phyloP scores from a whole-genome alignment of 2,329 filamentous ascomycete genomes.

The Epicoccum nigrum region DNA sequence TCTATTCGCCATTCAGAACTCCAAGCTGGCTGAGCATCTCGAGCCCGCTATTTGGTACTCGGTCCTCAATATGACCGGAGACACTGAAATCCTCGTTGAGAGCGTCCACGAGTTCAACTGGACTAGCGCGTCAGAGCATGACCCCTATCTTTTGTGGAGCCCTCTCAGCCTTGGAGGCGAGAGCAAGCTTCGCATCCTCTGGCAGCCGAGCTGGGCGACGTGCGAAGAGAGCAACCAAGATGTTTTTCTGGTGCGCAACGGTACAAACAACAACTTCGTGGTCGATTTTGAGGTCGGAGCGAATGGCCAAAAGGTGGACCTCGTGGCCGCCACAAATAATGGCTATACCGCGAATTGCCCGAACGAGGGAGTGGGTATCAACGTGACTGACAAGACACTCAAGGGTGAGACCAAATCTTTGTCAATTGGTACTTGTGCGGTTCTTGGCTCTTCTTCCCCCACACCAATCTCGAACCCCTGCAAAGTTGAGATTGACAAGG shows the following conservation, averaged over 20 bases:
- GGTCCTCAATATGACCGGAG: conserved; percentile 3
- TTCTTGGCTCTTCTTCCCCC: conserved; percentile 1
- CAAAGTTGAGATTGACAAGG: conserved; percentile 5
- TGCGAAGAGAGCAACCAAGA: conserved; percentile 1
- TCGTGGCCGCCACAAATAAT: not conserved
- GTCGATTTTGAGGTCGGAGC: conserved; percentile 3
- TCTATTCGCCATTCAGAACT: conserved; percentile 3
- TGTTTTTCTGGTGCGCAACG: conserved; percentile 1
- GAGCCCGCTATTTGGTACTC: not conserved
- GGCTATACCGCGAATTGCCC: conserved; percentile 1
- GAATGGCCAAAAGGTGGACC: conserved; percentile 1
- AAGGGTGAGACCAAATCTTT: not conserved
- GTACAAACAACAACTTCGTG: not conserved
- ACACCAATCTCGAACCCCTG: conserved; percentile 5
- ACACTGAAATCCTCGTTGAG: not conserved
- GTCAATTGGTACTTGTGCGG: conserved; percentile 2
- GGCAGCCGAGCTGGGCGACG: not conserved
- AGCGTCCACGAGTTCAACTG: conserved; percentile 2
- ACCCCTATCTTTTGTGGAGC: conserved; percentile 4
- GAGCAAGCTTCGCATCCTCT: no score
- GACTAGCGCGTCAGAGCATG: not conserved
- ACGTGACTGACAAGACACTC: conserved; percentile 5
- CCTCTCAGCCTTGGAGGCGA: not conserved
- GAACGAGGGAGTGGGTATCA: not conserved
- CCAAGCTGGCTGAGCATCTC: conserved; percentile 5